Conservation (phyloP, 2,329 filamentous ascomycete species). For the Pezizomycotina sp. region DNA sequence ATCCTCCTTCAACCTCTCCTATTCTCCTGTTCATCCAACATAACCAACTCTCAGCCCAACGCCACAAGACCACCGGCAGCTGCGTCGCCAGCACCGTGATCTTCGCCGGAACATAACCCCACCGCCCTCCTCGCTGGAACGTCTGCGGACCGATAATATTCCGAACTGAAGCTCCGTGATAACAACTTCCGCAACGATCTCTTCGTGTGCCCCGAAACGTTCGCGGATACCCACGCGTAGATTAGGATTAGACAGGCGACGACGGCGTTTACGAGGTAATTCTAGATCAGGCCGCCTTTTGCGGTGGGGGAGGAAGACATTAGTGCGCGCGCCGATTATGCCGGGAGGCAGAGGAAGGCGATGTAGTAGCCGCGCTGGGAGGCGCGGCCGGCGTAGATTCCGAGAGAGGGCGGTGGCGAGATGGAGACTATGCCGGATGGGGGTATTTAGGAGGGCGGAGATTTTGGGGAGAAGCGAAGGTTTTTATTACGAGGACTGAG, state of each 20-base stretch:
- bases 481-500: constrained; percentile 38
- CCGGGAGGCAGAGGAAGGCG: constrained; percentile 31
- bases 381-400: not conserved
- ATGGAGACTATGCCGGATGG: constrained; percentile 39
- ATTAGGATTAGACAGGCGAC: constrained; percentile 26
- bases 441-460: constrained; percentile 40
- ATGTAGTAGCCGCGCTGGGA: constrained; percentile 4
- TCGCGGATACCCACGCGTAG: constrained; percentile 32
- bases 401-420: constrained; percentile 32
- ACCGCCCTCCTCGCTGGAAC: constrained; percentile 38
- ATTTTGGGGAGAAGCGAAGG: constrained; percentile 34
- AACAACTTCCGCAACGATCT: constrained; percentile 37
- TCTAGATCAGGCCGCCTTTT: constrained; percentile 35
- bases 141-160: constrained; percentile 44
- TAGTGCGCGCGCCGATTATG: constrained; percentile 34
- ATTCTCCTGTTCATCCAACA: constrained; percentile 19
- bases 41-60: constrained; percentile 22
- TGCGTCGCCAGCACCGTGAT: constrained; percentile 38
- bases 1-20: constrained; percentile 15
- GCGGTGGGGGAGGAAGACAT: constrained; percentile 38
- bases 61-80: constrained; percentile 25
- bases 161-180: constrained; percentile 36
- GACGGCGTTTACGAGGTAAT: constrained; percentile 38
- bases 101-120: constrained; percentile 37
- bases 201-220: constrained; percentile 39